Evolutionary conservation across 139 green algal species (phyloP).

Genomic region (Pedinophyceae sp.): DNA sequence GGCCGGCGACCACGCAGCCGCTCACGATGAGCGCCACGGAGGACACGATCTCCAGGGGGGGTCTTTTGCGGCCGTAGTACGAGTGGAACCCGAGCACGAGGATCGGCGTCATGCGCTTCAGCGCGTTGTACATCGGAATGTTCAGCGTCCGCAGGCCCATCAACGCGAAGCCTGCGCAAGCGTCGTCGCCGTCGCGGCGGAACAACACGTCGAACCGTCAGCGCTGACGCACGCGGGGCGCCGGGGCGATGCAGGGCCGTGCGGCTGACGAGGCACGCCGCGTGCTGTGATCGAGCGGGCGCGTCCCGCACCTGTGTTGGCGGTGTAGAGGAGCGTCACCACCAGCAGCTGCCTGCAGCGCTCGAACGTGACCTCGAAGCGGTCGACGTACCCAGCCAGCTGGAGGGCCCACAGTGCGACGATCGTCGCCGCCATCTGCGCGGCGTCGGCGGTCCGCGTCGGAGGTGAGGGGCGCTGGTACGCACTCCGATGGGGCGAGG

Average conservation of each 20-base stretch:
- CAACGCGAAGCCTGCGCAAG: constrained; percentile 25
- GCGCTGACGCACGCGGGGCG: too few relatives aligned
- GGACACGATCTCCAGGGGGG: constrained; percentile 8
- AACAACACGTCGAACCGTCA: too few relatives aligned
- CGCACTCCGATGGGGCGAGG: too few relatives aligned
- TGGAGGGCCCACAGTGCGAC: constrained; percentile 12
- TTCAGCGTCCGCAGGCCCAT: constrained; percentile 30
- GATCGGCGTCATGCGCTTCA: constrained; percentile 47
- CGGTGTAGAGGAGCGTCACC: constrained; percentile 20
- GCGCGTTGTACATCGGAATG: constrained; percentile 31
- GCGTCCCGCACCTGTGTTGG: too few relatives aligned
- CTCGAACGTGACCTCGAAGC: neutral
- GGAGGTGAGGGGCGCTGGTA: too few relatives aligned
- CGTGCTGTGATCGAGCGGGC: too few relatives aligned
- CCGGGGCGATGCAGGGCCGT: too few relatives aligned
- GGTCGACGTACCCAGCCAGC: neutral
- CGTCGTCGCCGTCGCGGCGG: too few relatives aligned
- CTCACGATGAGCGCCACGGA: constrained; percentile 33
- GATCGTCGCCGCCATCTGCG: constrained; percentile 20
- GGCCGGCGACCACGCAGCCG: constrained; percentile 33
- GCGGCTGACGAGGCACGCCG: too few relatives aligned
- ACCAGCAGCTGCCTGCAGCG: constrained; percentile 12
- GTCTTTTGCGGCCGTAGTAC: constrained; percentile 7
- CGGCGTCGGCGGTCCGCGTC: too few relatives aligned
- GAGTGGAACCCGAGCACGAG: constrained; percentile 25